Percentiles rank a stretch among this genome's conserved stretches.
Evolutionary conservation across 768 basidiomycete genomes (phyloP).

Genomic region (Calocera cornea): DNA sequence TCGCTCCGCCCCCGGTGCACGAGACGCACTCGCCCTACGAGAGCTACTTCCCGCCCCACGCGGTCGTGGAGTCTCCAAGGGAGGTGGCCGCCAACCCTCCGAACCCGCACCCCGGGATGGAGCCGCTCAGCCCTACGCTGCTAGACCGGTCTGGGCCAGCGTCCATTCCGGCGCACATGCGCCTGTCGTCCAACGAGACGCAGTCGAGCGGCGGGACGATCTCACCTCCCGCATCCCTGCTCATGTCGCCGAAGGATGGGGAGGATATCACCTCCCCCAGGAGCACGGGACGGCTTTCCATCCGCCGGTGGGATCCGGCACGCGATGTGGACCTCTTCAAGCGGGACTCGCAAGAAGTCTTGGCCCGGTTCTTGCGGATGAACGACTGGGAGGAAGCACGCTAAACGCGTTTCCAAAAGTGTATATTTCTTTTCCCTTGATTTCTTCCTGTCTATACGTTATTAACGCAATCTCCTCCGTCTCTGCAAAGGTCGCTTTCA

Average conservation of each 20-base stretch:
- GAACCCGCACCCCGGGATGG: not conserved
- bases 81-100: not conserved
- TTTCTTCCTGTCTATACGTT: not conserved
- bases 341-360: slow-evolving; percentile 72
- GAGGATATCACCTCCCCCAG: not conserved
- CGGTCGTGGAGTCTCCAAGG: not conserved
- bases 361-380: slow-evolving; percentile 70
- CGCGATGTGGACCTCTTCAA: slow-evolving; percentile 78
- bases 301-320: slow-evolving; percentile 73
- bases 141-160: not conserved
- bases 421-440: not conserved
- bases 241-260: not conserved
- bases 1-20: not conserved
- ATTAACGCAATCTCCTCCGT: slow-evolving; percentile 17
- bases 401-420: not conserved
- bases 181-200: not conserved
- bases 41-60: not conserved
- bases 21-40: not conserved
- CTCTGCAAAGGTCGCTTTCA: not conserved
- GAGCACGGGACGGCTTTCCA: slow-evolving; percentile 20
- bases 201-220: not conserved
- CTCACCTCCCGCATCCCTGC: not conserved
- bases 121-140: not conserved
- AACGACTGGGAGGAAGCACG: slow-evolving; percentile 42
- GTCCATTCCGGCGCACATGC: not conserved